Percentiles rank a stretch among this genome's conserved stretches.
Conservation (phyloP, 345 rosid genomes). For the Viola odorata region DNA sequence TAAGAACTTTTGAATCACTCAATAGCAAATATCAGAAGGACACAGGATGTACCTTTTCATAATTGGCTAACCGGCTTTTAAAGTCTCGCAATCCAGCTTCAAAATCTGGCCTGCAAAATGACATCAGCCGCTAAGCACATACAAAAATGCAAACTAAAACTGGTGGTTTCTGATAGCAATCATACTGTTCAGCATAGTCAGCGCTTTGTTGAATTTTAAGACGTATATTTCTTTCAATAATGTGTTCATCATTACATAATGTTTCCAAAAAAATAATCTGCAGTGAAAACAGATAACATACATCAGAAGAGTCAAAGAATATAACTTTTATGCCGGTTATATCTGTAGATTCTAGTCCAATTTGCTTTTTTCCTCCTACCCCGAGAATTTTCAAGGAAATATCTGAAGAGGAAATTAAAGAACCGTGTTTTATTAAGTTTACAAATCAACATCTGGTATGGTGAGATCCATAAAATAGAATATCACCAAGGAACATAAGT, state of each 20-base stretch:
- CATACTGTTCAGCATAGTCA: constrained; percentile 97
- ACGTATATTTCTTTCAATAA: constrained; percentile 95
- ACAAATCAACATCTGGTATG: not conserved
- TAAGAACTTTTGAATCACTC: constrained; percentile 10
- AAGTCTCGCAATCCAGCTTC: constrained; percentile 86
- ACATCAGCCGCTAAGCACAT: constrained; percentile 25
- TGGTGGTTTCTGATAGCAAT: constrained; percentile 18
- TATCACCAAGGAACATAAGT: too few relatives aligned
- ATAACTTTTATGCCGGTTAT: not conserved
- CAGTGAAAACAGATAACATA: constrained; percentile 4
- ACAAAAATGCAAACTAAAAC: constrained; percentile 8
- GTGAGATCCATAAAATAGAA: not conserved
- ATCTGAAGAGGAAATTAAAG: not conserved
- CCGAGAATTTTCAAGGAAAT: not conserved
- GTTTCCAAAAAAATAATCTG: constrained; percentile 99
- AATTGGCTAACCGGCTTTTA: constrained; percentile 75
- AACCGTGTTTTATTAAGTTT: not conserved
- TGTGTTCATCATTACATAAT: constrained; percentile 82
- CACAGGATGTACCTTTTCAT: constrained; percentile 57
- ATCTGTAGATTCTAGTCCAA: not conserved
- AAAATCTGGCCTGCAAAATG: constrained; percentile 73
- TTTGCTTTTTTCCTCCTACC: not conserved
- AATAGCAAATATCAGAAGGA: constrained; percentile 7
- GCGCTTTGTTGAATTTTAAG: constrained; percentile 99
- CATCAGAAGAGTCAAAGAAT: constrained; percentile 6